A percentile compares a stretch with the other conserved stretches of the same genome.
Evolutionary conservation across 1,139 yeast species (phyloP).

Genomic region (Debaryomyces sp.): DNA sequence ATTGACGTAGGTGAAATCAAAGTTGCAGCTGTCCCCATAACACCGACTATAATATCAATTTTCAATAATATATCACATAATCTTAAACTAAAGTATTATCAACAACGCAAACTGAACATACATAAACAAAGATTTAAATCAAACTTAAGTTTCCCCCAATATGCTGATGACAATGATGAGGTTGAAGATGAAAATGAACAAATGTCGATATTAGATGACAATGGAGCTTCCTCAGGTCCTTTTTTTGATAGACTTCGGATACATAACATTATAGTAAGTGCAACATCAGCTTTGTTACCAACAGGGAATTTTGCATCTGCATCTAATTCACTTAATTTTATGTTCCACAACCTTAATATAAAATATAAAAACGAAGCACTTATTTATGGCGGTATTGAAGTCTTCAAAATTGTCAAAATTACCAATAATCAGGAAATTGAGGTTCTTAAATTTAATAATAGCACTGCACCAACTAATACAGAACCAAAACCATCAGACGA

Average conservation of each 20-base stretch:
- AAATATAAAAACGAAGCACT: slow-evolving; percentile 45
- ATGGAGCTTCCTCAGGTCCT: slow-evolving; percentile 11
- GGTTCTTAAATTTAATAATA: slow-evolving; percentile 23
- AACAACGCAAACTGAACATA: slow-evolving; percentile 25
- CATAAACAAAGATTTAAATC: slow-evolving; percentile 9
- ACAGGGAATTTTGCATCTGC: slow-evolving; percentile 42
- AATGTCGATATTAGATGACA: neutral
- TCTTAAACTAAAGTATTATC: slow-evolving; percentile 35
- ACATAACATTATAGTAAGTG: slow-evolving; percentile 35
- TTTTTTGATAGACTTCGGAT: slow-evolving; percentile 39
- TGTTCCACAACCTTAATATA: slow-evolving; percentile 34
- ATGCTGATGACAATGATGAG: slow-evolving; percentile 23
- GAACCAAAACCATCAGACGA: slow-evolving; percentile 1
- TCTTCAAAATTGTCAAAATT: slow-evolving; percentile 25
- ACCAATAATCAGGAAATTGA: slow-evolving; percentile 17
- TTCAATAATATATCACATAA: slow-evolving; percentile 36
- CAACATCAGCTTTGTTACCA: slow-evolving; percentile 46
- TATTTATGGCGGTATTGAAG: slow-evolving; percentile 51
- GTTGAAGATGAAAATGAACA: slow-evolving; percentile 10
- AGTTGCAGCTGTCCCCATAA: slow-evolving; percentile 42
- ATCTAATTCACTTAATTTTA: slow-evolving; percentile 29
- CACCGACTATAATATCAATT: slow-evolving; percentile 36
- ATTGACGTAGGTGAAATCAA: slow-evolving; percentile 49
- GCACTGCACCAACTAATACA: neutral
- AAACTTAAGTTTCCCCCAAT: slow-evolving; percentile 33